These are phyloP conservation scores for Aspergillus sp. DNA, from an alignment of 2,329 filamentous ascomycete genomes.

Conservation along the genomic window DNA sequence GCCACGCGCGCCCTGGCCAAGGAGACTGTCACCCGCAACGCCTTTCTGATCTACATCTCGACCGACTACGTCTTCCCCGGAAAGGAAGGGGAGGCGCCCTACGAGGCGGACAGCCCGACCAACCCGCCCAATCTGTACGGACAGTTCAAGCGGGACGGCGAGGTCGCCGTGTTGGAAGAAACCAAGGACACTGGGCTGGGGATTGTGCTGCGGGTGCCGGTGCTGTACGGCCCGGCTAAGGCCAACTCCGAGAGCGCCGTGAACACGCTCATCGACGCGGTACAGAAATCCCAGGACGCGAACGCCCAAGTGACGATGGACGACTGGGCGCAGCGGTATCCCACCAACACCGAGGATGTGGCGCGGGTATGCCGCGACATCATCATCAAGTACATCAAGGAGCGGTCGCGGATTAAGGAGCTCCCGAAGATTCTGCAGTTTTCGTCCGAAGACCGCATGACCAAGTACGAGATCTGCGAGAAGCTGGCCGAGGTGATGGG, in stretches of 20 bases:
- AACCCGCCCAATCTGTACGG: conserved; percentile 77
- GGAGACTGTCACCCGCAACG: conserved; percentile 58
- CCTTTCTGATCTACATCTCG: conserved; percentile 61
- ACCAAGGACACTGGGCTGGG: conserved; percentile 56
- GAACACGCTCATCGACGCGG: conserved; percentile 73
- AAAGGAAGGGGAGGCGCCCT: conserved; percentile 79
- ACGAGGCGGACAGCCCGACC: conserved; percentile 63
- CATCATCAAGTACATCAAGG: conserved; percentile 64
- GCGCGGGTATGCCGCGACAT: conserved; percentile 75
- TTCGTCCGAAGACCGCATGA: conserved; percentile 79
- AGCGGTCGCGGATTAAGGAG: conserved; percentile 46
- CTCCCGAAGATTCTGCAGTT: conserved; percentile 78
- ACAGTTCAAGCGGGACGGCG: conserved; percentile 70
- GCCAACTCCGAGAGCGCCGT: conserved; percentile 74
- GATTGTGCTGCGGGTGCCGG: conserved; percentile 75
- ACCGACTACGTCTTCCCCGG: conserved; percentile 78
- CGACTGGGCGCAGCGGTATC: conserved; percentile 80
- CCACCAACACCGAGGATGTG: conserved; percentile 86
- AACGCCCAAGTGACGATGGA: conserved; percentile 72
- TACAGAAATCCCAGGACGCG: conserved; percentile 69
- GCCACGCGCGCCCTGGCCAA: conserved; percentile 67
- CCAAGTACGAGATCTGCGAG: conserved; percentile 86
- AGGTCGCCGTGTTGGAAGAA: conserved; percentile 66
- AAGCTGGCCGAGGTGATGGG: conserved; percentile 77
- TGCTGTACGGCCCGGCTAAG: conserved; percentile 78